These are phyloP conservation scores for Lepidium aucheri DNA, from an alignment of 345 rosid species.

Conservation along the genomic window DNA sequence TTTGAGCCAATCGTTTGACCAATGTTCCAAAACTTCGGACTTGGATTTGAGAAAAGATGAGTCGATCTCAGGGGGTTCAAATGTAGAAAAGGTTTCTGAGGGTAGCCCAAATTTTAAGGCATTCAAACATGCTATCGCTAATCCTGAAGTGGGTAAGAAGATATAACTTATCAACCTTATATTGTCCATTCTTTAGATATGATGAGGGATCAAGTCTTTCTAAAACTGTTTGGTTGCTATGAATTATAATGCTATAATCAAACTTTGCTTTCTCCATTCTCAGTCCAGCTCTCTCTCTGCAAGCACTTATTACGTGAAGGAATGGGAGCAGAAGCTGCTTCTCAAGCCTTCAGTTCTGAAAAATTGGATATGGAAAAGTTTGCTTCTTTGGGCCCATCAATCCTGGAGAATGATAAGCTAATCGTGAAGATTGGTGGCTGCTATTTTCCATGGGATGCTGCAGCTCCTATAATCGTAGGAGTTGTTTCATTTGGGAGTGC, in stretches of 20 bases:
- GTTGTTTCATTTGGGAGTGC: slow-evolving; percentile 44
- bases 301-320: slow-evolving; percentile 49
- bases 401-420: slow-evolving; percentile 50
- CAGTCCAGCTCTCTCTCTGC: slow-evolving; percentile 63
- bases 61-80: slow-evolving; percentile 23
- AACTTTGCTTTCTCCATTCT: slow-evolving; percentile 16
- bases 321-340: slow-evolving; percentile 61
- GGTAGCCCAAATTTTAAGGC: slow-evolving; percentile 30
- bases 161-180: neutral
- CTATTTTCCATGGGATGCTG: slow-evolving; percentile 61
- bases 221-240: neutral
- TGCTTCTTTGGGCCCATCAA: slow-evolving; percentile 39
- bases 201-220: neutral
- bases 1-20: slow-evolving; percentile 57
- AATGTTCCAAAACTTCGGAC: slow-evolving; percentile 27
- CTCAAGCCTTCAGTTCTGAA: slow-evolving; percentile 51
- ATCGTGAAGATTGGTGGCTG: slow-evolving; percentile 37
- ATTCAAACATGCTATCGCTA: slow-evolving; percentile 27
- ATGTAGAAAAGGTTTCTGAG: slow-evolving; percentile 20
- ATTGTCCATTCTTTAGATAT: neutral
- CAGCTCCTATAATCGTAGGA: slow-evolving; percentile 49
- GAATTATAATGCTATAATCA: neutral
- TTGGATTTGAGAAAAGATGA: slow-evolving; percentile 37
- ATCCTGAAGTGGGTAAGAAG: slow-evolving; percentile 58
- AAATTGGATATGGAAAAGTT: slow-evolving; percentile 42